Conservation (phyloP, 1,284 basidiomycete species). For the Ustilago cynodontis region DNA sequence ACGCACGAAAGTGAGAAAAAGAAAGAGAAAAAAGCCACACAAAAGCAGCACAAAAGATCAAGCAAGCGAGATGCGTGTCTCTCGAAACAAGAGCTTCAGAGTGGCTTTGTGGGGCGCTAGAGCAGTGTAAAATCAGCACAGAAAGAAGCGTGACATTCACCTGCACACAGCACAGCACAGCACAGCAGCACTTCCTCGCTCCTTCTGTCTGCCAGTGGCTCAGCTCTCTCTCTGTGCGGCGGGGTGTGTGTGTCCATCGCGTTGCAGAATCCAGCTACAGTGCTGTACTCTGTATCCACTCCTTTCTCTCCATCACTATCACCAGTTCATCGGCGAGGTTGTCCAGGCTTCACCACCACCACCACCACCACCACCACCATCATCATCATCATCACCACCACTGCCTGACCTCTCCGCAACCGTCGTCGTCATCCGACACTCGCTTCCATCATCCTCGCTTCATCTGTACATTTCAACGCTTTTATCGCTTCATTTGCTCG, state of each 20-base stretch:
- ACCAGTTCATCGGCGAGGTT: slow-evolving; percentile 5
- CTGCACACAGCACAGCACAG: neutral
- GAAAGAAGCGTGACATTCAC: neutral
- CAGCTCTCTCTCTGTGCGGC: neutral
- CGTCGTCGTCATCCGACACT: neutral
- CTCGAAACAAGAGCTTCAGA: neutral
- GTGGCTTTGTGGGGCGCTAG: neutral
- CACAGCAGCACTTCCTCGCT: neutral
- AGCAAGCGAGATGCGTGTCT: neutral
- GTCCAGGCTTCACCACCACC: neutral
- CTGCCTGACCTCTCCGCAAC: neutral
- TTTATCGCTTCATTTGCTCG: neutral
- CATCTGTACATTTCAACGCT: neutral
- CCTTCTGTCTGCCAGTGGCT: neutral
- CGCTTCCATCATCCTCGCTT: neutral
- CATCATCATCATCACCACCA: neutral
- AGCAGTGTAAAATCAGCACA: slow-evolving; percentile 1
- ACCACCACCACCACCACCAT: neutral
- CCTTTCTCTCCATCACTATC: slow-evolving; percentile 5
- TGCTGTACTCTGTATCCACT: neutral
- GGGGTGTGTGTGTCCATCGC: neutral
- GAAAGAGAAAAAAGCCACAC: neutral
- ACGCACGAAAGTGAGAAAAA: slow-evolving; percentile 5
- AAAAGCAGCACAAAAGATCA: neutral
- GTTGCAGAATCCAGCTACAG: too few species aligned